Conservation (phyloP, 1,139 yeast genomes). For the Geotrichum klebahnii region DNA sequence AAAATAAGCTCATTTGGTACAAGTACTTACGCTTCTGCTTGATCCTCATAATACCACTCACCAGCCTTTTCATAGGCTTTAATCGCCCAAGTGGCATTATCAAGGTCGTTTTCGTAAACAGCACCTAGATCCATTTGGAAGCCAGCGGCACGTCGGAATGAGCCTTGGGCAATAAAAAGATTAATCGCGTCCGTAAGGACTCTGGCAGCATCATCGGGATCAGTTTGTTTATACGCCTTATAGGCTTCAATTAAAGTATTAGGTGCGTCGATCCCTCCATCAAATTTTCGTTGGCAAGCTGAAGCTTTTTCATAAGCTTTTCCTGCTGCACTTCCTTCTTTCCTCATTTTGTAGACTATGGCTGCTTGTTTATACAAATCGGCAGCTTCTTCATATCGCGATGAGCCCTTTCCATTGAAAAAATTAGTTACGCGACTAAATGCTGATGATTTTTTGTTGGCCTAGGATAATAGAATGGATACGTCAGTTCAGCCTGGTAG, state of each 20-base stretch:
- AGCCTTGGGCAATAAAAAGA: conserved; percentile 83
- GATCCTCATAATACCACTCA: conserved; percentile 91
- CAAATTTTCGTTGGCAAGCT: conserved; percentile 66
- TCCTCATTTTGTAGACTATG: conserved; percentile 71
- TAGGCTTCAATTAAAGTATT: conserved; percentile 86
- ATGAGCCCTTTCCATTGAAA: conserved; percentile 63
- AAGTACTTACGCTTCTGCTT: conserved; percentile 64
- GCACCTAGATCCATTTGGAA: conserved; percentile 88
- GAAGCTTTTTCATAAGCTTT: conserved; percentile 83
- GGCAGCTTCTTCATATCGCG: conserved; percentile 82
- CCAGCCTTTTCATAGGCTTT: conserved; percentile 88
- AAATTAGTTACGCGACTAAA: conserved; percentile 65
- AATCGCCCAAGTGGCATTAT: conserved; percentile 65
- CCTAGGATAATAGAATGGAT: too few species aligned
- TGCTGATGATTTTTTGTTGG: conserved; percentile 67
- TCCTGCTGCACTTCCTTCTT: conserved; percentile 68
- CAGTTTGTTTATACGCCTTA: conserved; percentile 72
- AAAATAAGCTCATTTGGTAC: conserved; percentile 12
- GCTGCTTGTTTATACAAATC: conserved; percentile 90
- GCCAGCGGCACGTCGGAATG: conserved; percentile 93
- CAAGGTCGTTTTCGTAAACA: conserved; percentile 68
- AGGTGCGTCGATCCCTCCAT: conserved; percentile 85
- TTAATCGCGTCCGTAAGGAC: conserved; percentile 74
- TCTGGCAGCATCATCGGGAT: conserved; percentile 73
- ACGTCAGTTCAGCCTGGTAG: too few species aligned